Evolutionary conservation across 768 basidiomycete genomes (phyloP), one percentile per base, ranked within the genome.

Genomic region (Stropharia rugosoannulata): DNA sequence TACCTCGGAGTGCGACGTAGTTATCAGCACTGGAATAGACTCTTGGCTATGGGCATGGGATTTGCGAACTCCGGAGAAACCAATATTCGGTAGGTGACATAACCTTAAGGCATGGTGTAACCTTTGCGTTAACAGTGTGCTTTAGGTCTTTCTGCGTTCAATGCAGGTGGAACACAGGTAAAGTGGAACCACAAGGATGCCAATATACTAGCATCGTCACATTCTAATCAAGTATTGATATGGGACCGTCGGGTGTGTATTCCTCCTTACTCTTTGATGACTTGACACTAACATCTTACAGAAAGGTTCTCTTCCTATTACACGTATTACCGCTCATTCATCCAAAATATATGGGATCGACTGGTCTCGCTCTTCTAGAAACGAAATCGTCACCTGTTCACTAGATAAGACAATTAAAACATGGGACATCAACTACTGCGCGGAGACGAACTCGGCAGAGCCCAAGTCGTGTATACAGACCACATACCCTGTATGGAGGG

Each of bases 291-390:
- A 27, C n/a, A 50, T 41, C 45, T 7, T 22, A n/a, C 44, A 95
- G 89, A 96, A 95, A 86, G 93, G 93, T 7, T 94, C 90, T 5
- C 78, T 95, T 7, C 92, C 93, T 1, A 73, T 91, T 5, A 78
- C 83, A 10, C 79, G 79, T 5, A 87, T 98, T 55, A 76, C 78
- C 27, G 95, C 93, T 0, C 95, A 98, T 64, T 76, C 75, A n/a
- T 84, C 92, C 35, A 94, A 95, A 71, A 97, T 98, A 43, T 98
- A 99, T 59, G 97, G 97, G 1, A 94, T 99, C 51, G 96, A 98
- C 70, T 99, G 96, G 95, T 87, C 93, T 6, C 86, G 93, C 49
- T 75, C 80, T 15, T 72, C 77, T 40, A 73, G 79, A n/a, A 80
- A 87, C 62, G 89, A 95, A 67, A 80, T 99, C 36, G 85, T 96